Conservation (phyloP, 2,329 filamentous ascomycete species). For the Clarireedia paspali region DNA sequence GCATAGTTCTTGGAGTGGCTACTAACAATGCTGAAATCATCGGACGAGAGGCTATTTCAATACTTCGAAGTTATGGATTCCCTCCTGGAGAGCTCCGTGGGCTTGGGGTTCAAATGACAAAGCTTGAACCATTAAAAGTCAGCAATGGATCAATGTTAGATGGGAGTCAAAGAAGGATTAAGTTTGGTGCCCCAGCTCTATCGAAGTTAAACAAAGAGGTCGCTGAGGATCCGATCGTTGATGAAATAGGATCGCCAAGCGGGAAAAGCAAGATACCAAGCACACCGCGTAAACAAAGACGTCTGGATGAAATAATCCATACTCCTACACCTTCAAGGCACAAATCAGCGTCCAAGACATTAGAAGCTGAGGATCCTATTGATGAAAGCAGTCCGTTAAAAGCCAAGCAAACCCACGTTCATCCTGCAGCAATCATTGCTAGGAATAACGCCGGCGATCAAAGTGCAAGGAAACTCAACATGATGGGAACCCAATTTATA, state of each 20-base stretch:
- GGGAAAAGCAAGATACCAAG: conserved; percentile 18
- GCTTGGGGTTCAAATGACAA: conserved; percentile 88
- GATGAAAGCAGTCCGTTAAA: conserved; percentile 45
- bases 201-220: conserved; percentile 34
- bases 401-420: conserved; percentile 37
- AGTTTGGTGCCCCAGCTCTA: conserved; percentile 52
- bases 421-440: conserved; percentile 46
- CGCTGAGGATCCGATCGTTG: conserved; percentile 33
- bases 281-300: conserved; percentile 6
- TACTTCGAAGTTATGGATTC: conserved; percentile 74
- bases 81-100: conserved; percentile 90
- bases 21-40: conserved; percentile 68
- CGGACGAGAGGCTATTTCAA: conserved; percentile 75
- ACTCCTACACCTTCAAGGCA: conserved; percentile 23
- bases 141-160: conserved; percentile 45
- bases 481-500: conserved; percentile 84
- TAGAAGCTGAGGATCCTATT: conserved; percentile 40
- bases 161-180: conserved; percentile 71
- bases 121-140: conserved; percentile 70
- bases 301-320: conserved; percentile 20
- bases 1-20: conserved; percentile 70
- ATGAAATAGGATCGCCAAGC: conserved; percentile 37
- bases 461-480: conserved; percentile 64
- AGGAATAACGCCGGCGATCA: conserved; percentile 38
- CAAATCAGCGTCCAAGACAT: conserved; percentile 7